Evolutionary conservation across 352 stramenopile species (phyloP).

Genomic region (Globisporangium nunn): DNA sequence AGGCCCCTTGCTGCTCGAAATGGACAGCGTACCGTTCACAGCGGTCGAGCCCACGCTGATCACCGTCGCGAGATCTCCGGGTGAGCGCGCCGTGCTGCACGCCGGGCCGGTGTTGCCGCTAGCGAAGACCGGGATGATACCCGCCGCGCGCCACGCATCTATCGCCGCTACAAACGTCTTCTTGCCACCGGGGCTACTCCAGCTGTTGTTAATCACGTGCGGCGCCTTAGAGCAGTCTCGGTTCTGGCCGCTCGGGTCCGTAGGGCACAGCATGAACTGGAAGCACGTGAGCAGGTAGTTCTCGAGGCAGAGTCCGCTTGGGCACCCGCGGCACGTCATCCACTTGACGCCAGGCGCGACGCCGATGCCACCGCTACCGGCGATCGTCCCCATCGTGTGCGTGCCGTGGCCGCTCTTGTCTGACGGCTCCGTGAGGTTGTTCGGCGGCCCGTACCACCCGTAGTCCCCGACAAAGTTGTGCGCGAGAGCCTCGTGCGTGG

Average conservation of each 20-base stretch:
- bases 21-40: constrained; percentile 21
- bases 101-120: constrained; percentile 32
- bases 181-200: constrained; percentile 25
- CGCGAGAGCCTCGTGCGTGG: constrained; percentile 8
- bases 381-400: constrained; percentile 14
- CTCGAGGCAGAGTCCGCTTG: constrained; percentile 10
- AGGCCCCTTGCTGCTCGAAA: constrained; percentile 36
- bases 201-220: constrained; percentile 55
- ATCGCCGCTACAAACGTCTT: constrained; percentile 27
- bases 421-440: constrained; percentile 6
- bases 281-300: constrained; percentile 26
- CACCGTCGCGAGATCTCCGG: constrained; percentile 26
- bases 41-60: constrained; percentile 34
- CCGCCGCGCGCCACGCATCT: constrained; percentile 35
- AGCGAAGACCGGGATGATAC: constrained; percentile 50
- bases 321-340: constrained; percentile 13
- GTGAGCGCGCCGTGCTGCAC: constrained; percentile 25
- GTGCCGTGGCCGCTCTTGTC: constrained; percentile 13
- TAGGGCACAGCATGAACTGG: constrained; percentile 58
- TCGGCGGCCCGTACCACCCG: constrained; percentile 13
- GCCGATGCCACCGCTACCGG: constrained; percentile 9
- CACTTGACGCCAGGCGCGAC: constrained; percentile 10
- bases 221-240: constrained; percentile 36
- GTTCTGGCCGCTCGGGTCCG: constrained; percentile 40
- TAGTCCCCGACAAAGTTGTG: constrained; percentile 10